These are phyloP conservation scores for Fusarium sambucinum DNA, from an alignment of 2,329 filamentous ascomycete genomes.

Conservation along the genomic window DNA sequence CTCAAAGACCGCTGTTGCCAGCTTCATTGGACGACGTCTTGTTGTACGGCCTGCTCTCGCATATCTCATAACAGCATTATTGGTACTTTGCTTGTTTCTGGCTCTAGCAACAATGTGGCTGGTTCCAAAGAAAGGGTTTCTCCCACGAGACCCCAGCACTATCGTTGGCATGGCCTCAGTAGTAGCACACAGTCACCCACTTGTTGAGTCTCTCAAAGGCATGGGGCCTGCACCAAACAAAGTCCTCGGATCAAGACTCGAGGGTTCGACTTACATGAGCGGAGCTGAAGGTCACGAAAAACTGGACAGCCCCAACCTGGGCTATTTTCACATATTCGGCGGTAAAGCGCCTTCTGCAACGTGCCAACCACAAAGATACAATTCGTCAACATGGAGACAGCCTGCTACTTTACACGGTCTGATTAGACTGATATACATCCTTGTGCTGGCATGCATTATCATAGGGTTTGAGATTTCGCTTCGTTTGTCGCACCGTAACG, in stretches of 20 bases:
- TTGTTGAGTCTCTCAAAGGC: slow-evolving; percentile 53
- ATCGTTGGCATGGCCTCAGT: slow-evolving; percentile 54
- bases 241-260: slow-evolving; percentile 47
- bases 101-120: slow-evolving; percentile 32
- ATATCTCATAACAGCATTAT: slow-evolving; percentile 50
- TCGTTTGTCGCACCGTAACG: slow-evolving; percentile 46
- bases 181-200: slow-evolving; percentile 52
- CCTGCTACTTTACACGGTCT: slow-evolving; percentile 49
- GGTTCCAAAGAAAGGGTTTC: slow-evolving; percentile 51
- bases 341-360: slow-evolving; percentile 40
- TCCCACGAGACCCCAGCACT: slow-evolving; percentile 53
- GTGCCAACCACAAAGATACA: slow-evolving; percentile 28
- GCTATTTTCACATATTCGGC: slow-evolving; percentile 47
- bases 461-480: slow-evolving; percentile 53
- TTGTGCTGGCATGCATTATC: slow-evolving; percentile 50
- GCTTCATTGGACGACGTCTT: slow-evolving; percentile 49
- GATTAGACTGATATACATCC: slow-evolving; percentile 46
- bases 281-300: slow-evolving; percentile 55
- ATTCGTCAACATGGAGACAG: slow-evolving; percentile 49
- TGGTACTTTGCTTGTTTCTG: slow-evolving; percentile 47
- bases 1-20: slow-evolving; percentile 42
- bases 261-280: slow-evolving; percentile 48
- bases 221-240: slow-evolving; percentile 50
- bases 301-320: slow-evolving; percentile 38
- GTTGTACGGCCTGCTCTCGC: slow-evolving; percentile 48